Evolutionary conservation across 2,329 filamentous ascomycete species (phyloP).

Genomic region (Sphaceloma murrayae): DNA sequence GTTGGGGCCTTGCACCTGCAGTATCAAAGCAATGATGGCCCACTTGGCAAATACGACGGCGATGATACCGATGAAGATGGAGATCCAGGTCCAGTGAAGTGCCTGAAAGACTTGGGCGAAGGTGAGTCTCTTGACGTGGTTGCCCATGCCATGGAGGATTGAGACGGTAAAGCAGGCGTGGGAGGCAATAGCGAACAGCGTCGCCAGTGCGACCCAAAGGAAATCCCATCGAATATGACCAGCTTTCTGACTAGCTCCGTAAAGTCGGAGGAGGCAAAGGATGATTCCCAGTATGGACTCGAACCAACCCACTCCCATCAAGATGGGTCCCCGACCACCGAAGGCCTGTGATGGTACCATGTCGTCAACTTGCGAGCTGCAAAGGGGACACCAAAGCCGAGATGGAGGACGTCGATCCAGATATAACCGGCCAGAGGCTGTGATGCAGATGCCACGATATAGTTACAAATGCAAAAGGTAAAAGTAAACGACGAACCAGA

Average conservation of each 20-base stretch:
- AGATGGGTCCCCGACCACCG: background rate
- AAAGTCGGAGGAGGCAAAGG: slow-evolving; percentile 2
- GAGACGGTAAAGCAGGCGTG: slow-evolving; percentile 4
- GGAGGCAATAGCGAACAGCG: slow-evolving; percentile 7
- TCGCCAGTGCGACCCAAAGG: slow-evolving; percentile 2
- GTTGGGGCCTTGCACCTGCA: slow-evolving; percentile 10
- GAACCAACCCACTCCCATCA: background rate
- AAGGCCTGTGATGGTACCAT: slow-evolving; percentile 4
- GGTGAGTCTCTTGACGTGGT: slow-evolving; percentile 1
- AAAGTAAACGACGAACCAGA: too few species aligned
- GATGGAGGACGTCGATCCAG: too few species aligned
- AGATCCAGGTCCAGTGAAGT: slow-evolving; percentile 7
- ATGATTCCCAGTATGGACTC: background rate
- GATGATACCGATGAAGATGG: slow-evolving; percentile 12
- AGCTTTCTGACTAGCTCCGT: slow-evolving; percentile 12
- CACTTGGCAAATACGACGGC: slow-evolving; percentile 4
- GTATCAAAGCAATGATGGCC: slow-evolving; percentile 9
- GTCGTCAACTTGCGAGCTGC: background rate
- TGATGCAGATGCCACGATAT: too few species aligned
- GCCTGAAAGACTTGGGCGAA: slow-evolving; percentile 7
- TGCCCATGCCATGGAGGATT: slow-evolving; percentile 7
- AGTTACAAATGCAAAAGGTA: too few species aligned
- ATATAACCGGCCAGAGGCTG: too few species aligned
- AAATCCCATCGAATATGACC: slow-evolving; percentile 13
- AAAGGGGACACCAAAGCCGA: too few species aligned